Evolutionary conservation across 2,329 filamentous ascomycete species (phyloP).

Genomic region (Phyllosticta paracitricarpa): DNA sequence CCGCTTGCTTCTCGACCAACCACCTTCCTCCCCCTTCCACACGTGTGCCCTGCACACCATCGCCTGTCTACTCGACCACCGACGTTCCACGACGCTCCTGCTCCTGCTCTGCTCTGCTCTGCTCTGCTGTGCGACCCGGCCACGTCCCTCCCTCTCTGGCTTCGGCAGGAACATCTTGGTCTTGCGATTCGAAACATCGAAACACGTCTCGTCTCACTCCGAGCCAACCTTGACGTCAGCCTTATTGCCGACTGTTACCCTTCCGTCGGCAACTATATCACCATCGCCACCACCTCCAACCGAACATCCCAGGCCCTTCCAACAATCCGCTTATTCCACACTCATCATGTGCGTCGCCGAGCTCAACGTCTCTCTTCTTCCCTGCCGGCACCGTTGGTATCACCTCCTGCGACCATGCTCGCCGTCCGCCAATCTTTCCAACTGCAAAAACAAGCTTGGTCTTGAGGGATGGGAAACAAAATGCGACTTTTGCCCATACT

Average conservation of each 20-base stretch:
- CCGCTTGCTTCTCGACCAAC: not conserved
- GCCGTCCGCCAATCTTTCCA: conserved; percentile 35
- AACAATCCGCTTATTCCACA: not conserved
- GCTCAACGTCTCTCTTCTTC: conserved; percentile 37
- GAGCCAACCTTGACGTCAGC: conserved; percentile 9
- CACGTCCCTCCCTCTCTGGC: not conserved
- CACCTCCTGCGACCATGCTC: conserved; percentile 36
- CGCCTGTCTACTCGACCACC: not conserved
- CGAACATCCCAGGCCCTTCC: not conserved
- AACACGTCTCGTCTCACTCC: conserved; percentile 4
- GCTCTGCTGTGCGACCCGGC: conserved; percentile 1
- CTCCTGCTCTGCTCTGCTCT: too few relatives aligned
- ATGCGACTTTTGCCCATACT: conserved; percentile 39
- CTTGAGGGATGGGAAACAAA: conserved; percentile 42
- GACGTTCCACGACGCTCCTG: not conserved
- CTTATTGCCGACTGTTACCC: not conserved
- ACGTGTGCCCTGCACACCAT: not conserved
- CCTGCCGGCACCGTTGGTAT: conserved; percentile 42
- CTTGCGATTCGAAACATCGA: conserved; percentile 4
- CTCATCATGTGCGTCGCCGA: conserved; percentile 40
- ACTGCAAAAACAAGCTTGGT: conserved; percentile 35
- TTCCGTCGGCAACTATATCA: not conserved
- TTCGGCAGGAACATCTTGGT: conserved; percentile 2
- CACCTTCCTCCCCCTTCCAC: not conserved
- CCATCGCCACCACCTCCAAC: not conserved